Evolutionary conservation across 2,329 filamentous ascomycete species (phyloP).

Genomic region (Cyphellophora attinorum): DNA sequence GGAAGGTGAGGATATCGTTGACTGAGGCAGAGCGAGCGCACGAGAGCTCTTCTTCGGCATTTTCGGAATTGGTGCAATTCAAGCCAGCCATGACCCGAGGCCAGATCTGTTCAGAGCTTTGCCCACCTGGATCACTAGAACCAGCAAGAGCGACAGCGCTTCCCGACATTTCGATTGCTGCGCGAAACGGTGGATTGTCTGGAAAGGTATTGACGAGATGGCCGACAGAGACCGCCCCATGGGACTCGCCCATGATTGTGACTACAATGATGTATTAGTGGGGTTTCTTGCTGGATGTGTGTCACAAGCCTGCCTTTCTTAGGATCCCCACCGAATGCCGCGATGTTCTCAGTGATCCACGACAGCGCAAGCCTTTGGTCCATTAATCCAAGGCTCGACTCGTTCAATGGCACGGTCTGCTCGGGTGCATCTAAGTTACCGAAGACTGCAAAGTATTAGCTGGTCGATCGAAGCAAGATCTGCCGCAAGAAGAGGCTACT

Average conservation of each 20-base stretch:
- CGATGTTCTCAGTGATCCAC: constrained; percentile 72
- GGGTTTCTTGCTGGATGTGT: background rate
- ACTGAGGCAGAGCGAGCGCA: constrained; percentile 19
- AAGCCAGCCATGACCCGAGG: constrained; percentile 2
- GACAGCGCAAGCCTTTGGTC: constrained; percentile 65
- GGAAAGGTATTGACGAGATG: constrained; percentile 2
- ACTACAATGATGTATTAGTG: constrained; percentile 29
- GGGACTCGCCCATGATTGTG: constrained; percentile 69
- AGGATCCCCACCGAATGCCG: constrained; percentile 67
- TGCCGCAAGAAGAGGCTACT: constrained; percentile 1
- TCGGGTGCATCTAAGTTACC: too few relatives aligned
- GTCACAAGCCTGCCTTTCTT: constrained; percentile 39
- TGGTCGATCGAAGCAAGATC: too few relatives aligned
- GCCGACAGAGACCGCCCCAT: constrained; percentile 58
- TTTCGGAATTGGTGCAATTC: constrained; percentile 2
- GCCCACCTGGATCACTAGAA: background rate
- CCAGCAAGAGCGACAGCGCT: constrained; percentile 1
- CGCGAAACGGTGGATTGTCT: constrained; percentile 5
- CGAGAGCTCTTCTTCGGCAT: constrained; percentile 3
- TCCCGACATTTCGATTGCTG: constrained; percentile 1
- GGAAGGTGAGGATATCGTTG: constrained; percentile 21
- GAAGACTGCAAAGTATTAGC: constrained; percentile 62
- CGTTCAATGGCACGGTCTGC: constrained; percentile 56
- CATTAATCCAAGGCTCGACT: constrained; percentile 60
- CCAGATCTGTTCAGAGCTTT: background rate